phyloP scores from a whole-genome alignment of 495 filamentous ascomycete genomes.

The Antarctomyces pellizariae region DNA sequence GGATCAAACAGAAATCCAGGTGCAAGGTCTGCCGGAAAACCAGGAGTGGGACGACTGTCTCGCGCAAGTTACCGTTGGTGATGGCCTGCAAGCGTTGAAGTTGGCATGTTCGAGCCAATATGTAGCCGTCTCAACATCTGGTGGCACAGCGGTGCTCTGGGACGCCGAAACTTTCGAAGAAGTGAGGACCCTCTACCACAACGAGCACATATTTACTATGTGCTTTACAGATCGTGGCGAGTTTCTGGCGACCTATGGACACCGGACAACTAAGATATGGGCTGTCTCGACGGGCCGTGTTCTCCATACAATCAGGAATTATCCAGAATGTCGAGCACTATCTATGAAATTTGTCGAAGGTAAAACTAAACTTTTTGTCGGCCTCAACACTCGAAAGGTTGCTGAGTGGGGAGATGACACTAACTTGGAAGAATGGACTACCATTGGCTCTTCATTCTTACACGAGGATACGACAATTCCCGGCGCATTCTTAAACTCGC shows the following conservation, averaged over 20 bases:
- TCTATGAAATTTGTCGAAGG: constrained; percentile 1
- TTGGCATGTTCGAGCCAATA: background rate
- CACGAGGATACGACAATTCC: constrained; percentile 1
- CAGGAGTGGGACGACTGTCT: constrained; percentile 4
- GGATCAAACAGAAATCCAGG: too few relatives aligned
- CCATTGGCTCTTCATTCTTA: background rate
- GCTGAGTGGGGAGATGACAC: background rate
- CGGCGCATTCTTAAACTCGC: background rate
- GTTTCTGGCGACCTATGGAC: constrained; percentile 3
- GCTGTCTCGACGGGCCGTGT: constrained; percentile 1
- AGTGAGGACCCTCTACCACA: constrained; percentile 1
- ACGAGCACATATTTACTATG: constrained; percentile 1
- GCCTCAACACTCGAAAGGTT: background rate
- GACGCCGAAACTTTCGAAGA: constrained; percentile 4
- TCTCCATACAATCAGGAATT: background rate
- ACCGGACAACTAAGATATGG: constrained; percentile 3
- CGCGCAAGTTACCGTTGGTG: constrained; percentile 1
- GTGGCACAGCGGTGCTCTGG: constrained; percentile 1
- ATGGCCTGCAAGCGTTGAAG: background rate
- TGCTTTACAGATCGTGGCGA: background rate
- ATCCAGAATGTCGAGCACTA: constrained; percentile 1
- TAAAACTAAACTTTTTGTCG: constrained; percentile 1
- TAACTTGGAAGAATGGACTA: constrained; percentile 1
- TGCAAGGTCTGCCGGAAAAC: too few relatives aligned
- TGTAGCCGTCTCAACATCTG: constrained; percentile 1